Evolutionary conservation across 805 yeast genomes (phyloP), one percentile per base, ranked within the genome.

Genomic region (Saccharomycopsis olivae): DNA sequence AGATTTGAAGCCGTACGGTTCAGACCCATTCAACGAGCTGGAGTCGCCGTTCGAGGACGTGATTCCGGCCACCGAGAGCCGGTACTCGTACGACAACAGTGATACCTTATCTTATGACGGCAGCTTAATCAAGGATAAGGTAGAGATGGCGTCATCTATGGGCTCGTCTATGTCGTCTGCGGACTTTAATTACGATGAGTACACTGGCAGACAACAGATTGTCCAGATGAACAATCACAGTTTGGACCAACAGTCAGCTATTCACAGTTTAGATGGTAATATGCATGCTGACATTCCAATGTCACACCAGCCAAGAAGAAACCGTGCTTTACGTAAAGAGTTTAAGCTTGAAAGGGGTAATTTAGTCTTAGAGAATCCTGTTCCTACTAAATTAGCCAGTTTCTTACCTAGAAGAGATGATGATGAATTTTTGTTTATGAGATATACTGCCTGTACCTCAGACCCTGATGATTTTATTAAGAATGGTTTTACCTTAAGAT

Each of bases 391-490:
- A 46, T 67, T 92, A 43, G 75, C 78, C 50, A 78, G 82, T 46
- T 88, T 87, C 49, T 62, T 94, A 40, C 94, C 96, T 3, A 69
- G 86, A 51, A 75, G 92, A 35, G 94, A 85, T 48, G 78, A 80
- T 48, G 95, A 92, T 41, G 99, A 92, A 59, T 92, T 86, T 57
- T 78, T 92, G 13, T 85, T 85, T 60, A 88, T 92, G 96, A 78
- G 96, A 49, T 92, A 92, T 59, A 85, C 97, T 0, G 99, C 98
- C 0, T 88, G 95, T 54, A 92, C 99, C 1, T 70, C 94, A 1
- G 88, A 82, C 41, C 95, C 98, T 2, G 92, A 88, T 59, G 80
- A 82, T 27, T 92, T 84, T 55, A 73, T 74, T 14, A 67, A 64
- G 3, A 74, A 73, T 35, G 97, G 97, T 0, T 92, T 88, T 60